These are phyloP conservation scores for Cylindrotheca closterium DNA, from an alignment of 108 stramenopile genomes.

Conservation along the genomic window DNA sequence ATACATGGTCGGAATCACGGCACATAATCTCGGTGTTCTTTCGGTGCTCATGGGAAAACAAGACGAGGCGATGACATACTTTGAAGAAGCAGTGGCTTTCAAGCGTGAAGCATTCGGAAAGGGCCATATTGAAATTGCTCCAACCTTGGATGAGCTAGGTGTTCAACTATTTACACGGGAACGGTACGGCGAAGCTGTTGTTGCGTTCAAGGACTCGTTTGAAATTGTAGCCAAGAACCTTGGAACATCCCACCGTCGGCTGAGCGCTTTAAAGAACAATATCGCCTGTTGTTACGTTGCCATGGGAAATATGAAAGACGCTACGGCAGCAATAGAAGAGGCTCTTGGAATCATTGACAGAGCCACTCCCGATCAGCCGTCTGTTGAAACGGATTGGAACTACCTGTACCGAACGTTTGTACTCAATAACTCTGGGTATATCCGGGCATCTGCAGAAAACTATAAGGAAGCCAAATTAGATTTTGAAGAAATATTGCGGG, in stretches of 20 bases:
- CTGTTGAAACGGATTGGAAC: slow-evolving; percentile 22
- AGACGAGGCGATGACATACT: slow-evolving; percentile 19
- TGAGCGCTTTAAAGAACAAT: slow-evolving; percentile 36
- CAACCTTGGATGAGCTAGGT: slow-evolving; percentile 35
- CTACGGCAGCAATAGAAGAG: slow-evolving; percentile 22
- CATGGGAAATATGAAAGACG: slow-evolving; percentile 15
- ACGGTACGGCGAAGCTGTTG: slow-evolving; percentile 26
- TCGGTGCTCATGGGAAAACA: slow-evolving; percentile 16
- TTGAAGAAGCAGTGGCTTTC: slow-evolving; percentile 29
- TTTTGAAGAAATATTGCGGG: slow-evolving; percentile 46
- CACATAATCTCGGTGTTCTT: slow-evolving; percentile 44
- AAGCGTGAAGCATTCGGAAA: slow-evolving; percentile 36
- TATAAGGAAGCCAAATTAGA: slow-evolving; percentile 35
- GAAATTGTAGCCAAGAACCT: slow-evolving; percentile 9
- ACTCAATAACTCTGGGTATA: slow-evolving; percentile 37
- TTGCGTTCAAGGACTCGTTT: slow-evolving; percentile 26
- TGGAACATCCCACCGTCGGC: slow-evolving; percentile 2
- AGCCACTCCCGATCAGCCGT: neutral
- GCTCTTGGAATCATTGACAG: slow-evolving; percentile 16
- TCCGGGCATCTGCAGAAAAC: slow-evolving; percentile 19
- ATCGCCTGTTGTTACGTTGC: slow-evolving; percentile 39
- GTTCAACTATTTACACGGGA: slow-evolving; percentile 39
- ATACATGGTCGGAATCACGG: slow-evolving; percentile 36
- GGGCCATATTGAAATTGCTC: slow-evolving; percentile 32
- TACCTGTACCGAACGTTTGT: slow-evolving; percentile 32